These are phyloP conservation scores for Leccinum rimulosum DNA, from an alignment of 768 basidiomycete species.

Conservation along the genomic window DNA sequence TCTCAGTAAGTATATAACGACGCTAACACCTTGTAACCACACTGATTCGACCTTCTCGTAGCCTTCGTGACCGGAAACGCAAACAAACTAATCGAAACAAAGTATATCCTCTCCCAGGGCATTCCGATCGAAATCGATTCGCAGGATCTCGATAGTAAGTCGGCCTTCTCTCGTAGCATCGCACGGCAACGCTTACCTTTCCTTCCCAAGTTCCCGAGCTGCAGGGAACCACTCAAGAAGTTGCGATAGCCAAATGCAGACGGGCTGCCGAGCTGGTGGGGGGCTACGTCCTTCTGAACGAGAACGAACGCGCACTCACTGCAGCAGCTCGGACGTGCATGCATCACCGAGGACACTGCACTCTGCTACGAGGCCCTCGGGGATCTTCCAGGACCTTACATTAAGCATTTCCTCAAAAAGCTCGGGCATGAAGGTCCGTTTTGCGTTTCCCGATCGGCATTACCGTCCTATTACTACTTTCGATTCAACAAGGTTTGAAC, in stretches of 20 bases:
- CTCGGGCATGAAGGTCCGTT: slow-evolving; percentile 79
- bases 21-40: background rate
- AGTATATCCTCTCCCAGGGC: slow-evolving; percentile 70
- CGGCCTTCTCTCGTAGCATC: slow-evolving; percentile 1
- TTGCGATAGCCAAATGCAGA: slow-evolving; percentile 83
- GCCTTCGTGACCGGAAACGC: slow-evolving; percentile 95
- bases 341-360: slow-evolving; percentile 91
- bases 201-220: slow-evolving; percentile 76
- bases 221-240: slow-evolving; percentile 89
- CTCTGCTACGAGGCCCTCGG: slow-evolving; percentile 86
- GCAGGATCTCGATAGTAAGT: slow-evolving; percentile 75
- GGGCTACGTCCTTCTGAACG: background rate
- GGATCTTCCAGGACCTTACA: slow-evolving; percentile 95
- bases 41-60: slow-evolving; percentile 32
- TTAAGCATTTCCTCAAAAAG: slow-evolving; percentile 85
- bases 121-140: slow-evolving; percentile 73
- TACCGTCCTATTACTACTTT: background rate
- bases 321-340: slow-evolving; percentile 46
- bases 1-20: slow-evolving; percentile 22
- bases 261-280: slow-evolving; percentile 79
- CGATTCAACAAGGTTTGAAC: slow-evolving; percentile 59
- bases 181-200: background rate
- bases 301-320: background rate
- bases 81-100: slow-evolving; percentile 89
- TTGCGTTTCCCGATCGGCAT: background rate